These are phyloP conservation scores for Epicoccum nigrum DNA, from an alignment of 2,329 filamentous ascomycete species.

Conservation along the genomic window DNA sequence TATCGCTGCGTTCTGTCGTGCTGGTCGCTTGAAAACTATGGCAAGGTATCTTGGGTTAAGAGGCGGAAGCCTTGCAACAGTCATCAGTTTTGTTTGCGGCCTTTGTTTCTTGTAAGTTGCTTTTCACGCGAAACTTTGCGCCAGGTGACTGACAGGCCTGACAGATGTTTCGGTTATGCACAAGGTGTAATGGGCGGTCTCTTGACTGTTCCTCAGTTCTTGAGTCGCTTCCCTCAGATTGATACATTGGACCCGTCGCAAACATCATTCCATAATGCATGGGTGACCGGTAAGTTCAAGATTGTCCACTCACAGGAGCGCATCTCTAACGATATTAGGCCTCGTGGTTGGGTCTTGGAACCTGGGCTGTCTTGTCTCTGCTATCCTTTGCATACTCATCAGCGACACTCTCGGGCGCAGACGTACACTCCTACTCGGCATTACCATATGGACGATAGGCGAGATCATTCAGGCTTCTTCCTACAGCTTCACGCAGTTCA, in stretches of 20 bases:
- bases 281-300: conserved; percentile 29
- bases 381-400: conserved; percentile 56
- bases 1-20: conserved; percentile 3
- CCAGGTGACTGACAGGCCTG: conserved; percentile 14
- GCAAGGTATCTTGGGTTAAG: conserved; percentile 30
- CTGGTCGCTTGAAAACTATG: conserved; percentile 21
- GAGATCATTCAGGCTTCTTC: conserved; percentile 57
- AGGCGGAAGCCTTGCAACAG: conserved; percentile 27
- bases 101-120: conserved; percentile 34
- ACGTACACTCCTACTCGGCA: conserved; percentile 57
- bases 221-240: conserved; percentile 43
- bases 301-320: neutral
- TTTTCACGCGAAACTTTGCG: neutral
- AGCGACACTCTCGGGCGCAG: conserved; percentile 59
- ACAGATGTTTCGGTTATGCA: conserved; percentile 64
- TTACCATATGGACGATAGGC: conserved; percentile 57
- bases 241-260: conserved; percentile 28
- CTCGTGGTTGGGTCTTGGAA: conserved; percentile 41
- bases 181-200: conserved; percentile 71
- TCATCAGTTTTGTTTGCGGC: conserved; percentile 34
- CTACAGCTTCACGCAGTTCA: conserved; percentile 56
- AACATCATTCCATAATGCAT: conserved; percentile 28
- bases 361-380: conserved; percentile 65
- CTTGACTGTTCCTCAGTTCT: conserved; percentile 69
- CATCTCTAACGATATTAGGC: conserved; percentile 20